Evolutionary conservation across 768 basidiomycete genomes (phyloP), one percentile per base, ranked within the genome.

Genomic region (Phaeotremella fagi): DNA sequence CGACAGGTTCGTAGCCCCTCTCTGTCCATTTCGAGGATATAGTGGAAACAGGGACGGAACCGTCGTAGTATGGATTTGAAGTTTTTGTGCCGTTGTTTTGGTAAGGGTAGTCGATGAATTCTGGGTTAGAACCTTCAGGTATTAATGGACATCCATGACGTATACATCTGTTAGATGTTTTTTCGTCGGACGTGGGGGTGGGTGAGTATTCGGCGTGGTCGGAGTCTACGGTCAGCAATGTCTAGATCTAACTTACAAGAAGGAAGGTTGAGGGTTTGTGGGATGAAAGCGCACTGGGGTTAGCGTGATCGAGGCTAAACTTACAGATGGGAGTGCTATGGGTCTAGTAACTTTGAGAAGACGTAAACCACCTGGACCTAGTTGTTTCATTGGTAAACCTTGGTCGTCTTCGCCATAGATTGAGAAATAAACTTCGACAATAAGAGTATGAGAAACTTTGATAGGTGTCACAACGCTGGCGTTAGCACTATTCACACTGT

Each of bases 371-470:
- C 64, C 68, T 1, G 64, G 61, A 18, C 56, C 55, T 35, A 50
- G 45, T 12, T 52, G 28, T 1, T 49, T 23, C 24, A 61, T 33
- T 14, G 54, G 50, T 20, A 48, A 18, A 1, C 66, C 69, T 7
- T 44, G 12, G n/a, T 55, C 44, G 37, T 59, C 49, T 41, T 66
- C 59, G 4, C 64, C 66, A 27, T 59, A 59, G 1, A 68, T 54
- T 1, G 63, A 61, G 50, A 68, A 71, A 50, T 55, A 63, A 4
- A 71, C 60, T 25, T 71, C 66, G 15, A 56, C 54, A 4, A 61
- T 49, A 12, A 71, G 49, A 31, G 52, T 50, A 31, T 64, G 63
- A 0, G 52, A 26, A 7, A 64, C 59, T 15, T 31, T 37, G 35
- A 64, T 55, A 1, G 63, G 63, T 14, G 63, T 58, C 22, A 45